Conservation (phyloP, 176 grass and related monocot genomes). For the Alloteropsis semialata region DNA sequence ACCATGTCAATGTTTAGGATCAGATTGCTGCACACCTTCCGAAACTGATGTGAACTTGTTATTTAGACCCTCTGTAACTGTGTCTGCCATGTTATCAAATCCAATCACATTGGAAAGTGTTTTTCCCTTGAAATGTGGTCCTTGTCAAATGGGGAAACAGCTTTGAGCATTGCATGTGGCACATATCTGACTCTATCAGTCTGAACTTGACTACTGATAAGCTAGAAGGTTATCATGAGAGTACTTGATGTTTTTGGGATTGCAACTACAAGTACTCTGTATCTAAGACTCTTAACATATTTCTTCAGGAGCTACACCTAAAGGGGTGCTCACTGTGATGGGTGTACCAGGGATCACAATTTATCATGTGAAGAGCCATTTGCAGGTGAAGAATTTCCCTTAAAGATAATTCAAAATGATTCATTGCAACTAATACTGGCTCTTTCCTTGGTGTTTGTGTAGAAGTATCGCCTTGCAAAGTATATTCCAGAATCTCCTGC, state of each 20-base stretch:
- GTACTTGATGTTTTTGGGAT: conserved; percentile 22
- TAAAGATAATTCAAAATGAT: conserved; percentile 14
- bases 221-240: conserved; percentile 19
- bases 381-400: conserved; percentile 59
- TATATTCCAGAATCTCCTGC: conserved; percentile 88
- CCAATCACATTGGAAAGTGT: conserved; percentile 44
- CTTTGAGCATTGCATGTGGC: conserved; percentile 22
- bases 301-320: conserved; percentile 92
- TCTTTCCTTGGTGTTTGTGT: conserved; percentile 29
- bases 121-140: conserved; percentile 13
- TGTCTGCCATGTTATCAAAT: conserved; percentile 28
- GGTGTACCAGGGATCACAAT: conserved; percentile 96
- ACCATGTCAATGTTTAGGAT: conserved; percentile 11
- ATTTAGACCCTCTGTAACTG: conserved; percentile 8
- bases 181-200: conserved; percentile 18
- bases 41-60: background rate
- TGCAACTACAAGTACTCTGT: background rate
- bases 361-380: conserved; percentile 98
- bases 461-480: conserved; percentile 99
- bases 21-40: background rate
- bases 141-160: conserved; percentile 23
- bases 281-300: conserved; percentile 14
- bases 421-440: conserved; percentile 13
- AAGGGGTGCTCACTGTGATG: conserved; percentile 97
- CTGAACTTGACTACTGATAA: conserved; percentile 18